Conservation (phyloP, 768 basidiomycete species). For the Suillus cothurnatus region DNA sequence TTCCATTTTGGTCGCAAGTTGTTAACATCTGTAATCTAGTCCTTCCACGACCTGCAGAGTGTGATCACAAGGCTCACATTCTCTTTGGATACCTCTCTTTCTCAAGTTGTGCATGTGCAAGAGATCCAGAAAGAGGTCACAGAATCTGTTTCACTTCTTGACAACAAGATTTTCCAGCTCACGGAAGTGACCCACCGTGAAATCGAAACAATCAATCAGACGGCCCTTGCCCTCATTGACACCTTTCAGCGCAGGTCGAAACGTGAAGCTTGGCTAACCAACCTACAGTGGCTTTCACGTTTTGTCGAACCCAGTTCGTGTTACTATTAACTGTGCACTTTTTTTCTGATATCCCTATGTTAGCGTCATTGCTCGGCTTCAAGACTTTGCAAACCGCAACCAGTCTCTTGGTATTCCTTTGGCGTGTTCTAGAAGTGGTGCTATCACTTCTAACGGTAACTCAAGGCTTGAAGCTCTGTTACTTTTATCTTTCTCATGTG, state of each 20-base stretch:
- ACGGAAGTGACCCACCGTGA: conserved; percentile 43
- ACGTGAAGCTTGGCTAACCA: not conserved
- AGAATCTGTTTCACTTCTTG: conserved; percentile 38
- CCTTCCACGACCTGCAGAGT: conserved; percentile 6
- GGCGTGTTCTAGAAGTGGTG: conserved; percentile 33
- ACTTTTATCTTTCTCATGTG: not conserved
- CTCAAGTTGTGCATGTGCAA: conserved; percentile 34
- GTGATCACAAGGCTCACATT: conserved; percentile 12
- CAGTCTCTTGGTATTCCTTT: conserved; percentile 27
- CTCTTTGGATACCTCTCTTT: conserved; percentile 34
- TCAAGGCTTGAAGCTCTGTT: conserved; percentile 1
- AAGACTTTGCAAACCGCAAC: conserved; percentile 29
- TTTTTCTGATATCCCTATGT: not conserved
- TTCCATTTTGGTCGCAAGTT: conserved; percentile 18
- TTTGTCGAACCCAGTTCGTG: conserved; percentile 23
- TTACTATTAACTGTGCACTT: conserved; percentile 12
- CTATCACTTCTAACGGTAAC: conserved; percentile 48
- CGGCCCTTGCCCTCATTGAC: conserved; percentile 35
- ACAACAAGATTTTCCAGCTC: conserved; percentile 38
- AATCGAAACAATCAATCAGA: conserved; percentile 49
- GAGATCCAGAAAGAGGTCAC: conserved; percentile 40
- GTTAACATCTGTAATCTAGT: conserved; percentile 17
- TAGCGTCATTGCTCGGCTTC: conserved; percentile 22
- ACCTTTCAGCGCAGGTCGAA: conserved; percentile 12
- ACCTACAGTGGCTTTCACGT: conserved; percentile 23